These are phyloP conservation scores for Solanum aculeatissimum DNA, from an alignment of 305 asterid species.

Conservation along the genomic window DNA sequence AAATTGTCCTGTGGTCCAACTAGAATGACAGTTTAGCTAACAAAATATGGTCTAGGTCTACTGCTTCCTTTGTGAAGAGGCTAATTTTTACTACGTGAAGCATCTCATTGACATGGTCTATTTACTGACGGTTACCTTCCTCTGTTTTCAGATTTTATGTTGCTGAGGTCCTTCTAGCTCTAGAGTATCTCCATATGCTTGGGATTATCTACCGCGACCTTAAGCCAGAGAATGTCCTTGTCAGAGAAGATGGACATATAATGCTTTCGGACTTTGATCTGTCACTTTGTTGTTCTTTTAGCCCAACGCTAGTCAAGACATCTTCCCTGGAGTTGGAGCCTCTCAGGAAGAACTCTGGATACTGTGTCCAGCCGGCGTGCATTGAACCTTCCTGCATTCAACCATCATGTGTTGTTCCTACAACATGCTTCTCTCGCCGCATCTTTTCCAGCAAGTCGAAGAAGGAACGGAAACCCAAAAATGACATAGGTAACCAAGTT, in stretches of 20 bases:
- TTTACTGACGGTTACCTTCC: not conserved
- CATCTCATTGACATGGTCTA: not conserved
- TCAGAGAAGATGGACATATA: slow-evolving; percentile 77
- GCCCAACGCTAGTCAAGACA: slow-evolving; percentile 64
- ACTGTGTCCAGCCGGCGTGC: slow-evolving; percentile 61
- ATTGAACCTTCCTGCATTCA: slow-evolving; percentile 51
- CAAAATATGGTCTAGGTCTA: not conserved
- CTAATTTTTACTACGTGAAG: not conserved
- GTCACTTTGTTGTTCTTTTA: slow-evolving; percentile 70
- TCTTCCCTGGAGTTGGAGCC: slow-evolving; percentile 37
- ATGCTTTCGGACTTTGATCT: slow-evolving; percentile 84
- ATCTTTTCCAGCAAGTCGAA: slow-evolving; percentile 50
- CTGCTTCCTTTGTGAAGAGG: not conserved
- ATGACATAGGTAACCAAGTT: slow-evolving; percentile 47
- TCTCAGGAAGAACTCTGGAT: slow-evolving; percentile 26
- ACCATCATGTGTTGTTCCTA: slow-evolving; percentile 58
- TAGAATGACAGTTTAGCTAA: not conserved
- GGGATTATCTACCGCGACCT: slow-evolving; percentile 80
- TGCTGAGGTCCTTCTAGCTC: slow-evolving; percentile 65
- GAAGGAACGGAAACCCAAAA: slow-evolving; percentile 45
- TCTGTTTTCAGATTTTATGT: slow-evolving; percentile 51
- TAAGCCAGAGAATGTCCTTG: slow-evolving; percentile 77
- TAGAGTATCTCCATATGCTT: slow-evolving; percentile 80
- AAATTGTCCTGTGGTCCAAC: not conserved
- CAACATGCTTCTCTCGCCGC: slow-evolving; percentile 59